These are phyloP conservation scores for Mortierella claussenii DNA, from an alignment of 192 early-diverging fungal genomes.

Conservation along the genomic window DNA sequence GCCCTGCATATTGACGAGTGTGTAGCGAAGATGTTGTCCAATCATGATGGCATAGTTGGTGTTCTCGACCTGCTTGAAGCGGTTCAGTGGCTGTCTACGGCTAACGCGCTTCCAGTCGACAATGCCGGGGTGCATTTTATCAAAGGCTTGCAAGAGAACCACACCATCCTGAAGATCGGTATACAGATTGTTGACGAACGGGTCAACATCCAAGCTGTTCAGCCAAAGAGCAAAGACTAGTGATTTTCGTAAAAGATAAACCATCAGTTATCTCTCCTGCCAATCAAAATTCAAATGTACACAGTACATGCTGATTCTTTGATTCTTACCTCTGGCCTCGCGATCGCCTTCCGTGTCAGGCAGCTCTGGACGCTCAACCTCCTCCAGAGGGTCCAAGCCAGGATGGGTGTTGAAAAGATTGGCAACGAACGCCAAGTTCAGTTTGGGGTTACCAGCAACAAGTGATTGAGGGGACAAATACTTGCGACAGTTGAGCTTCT, in stretches of 20 bases:
- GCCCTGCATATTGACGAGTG: constrained; percentile 95
- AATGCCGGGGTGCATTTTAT: constrained; percentile 90
- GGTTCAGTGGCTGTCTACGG: constrained; percentile 75
- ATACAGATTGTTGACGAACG: constrained; percentile 98
- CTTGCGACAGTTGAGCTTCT: constrained; percentile 92
- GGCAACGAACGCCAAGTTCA: constrained; percentile 99
- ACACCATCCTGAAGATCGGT: constrained; percentile 91
- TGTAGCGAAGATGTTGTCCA: constrained; percentile 87
- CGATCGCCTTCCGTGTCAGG: constrained; percentile 88
- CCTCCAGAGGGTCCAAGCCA: constrained; percentile 89
- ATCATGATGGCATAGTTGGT: constrained; percentile 92
- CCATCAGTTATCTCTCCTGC: neutral
- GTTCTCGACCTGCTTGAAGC: constrained; percentile 99
- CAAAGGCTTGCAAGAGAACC: constrained; percentile 93
- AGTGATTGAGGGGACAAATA: constrained; percentile 95
- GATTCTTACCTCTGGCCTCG: constrained; percentile 76
- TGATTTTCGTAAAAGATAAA: neutral
- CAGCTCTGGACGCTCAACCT: constrained; percentile 92
- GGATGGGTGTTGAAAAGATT: constrained; percentile 98
- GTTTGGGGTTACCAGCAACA: constrained; percentile 94
- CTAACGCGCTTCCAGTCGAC: constrained; percentile 97
- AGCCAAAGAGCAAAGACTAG: constrained; percentile 97
- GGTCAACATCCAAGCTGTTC: constrained; percentile 96
- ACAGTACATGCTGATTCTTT: neutral
- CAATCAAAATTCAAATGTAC: neutral